These are phyloP conservation scores for Gnomoniopsis sp. DNA, from an alignment of 2,329 filamentous ascomycete species.

Conservation along the genomic window DNA sequence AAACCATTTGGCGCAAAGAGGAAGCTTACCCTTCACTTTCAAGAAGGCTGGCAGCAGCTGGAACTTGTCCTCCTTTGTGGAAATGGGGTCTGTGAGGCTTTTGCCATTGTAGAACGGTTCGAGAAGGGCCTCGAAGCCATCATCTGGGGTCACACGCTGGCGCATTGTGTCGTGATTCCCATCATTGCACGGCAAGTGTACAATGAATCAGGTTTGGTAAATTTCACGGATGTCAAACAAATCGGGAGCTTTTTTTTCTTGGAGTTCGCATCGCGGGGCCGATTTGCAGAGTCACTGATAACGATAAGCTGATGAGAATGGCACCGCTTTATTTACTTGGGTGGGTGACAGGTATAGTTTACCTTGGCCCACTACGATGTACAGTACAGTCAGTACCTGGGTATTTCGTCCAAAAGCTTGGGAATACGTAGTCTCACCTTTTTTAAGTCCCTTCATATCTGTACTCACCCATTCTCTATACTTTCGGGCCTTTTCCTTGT, in stretches of 20 bases:
- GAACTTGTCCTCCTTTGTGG: conserved; percentile 81
- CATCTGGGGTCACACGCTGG: conserved; percentile 43
- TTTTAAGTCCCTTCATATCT: too few relatives aligned
- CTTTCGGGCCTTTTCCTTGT: too few relatives aligned
- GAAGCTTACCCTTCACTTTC: conserved; percentile 75
- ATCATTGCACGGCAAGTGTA: conserved; percentile 1
- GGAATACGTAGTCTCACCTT: too few relatives aligned
- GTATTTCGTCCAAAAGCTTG: too few relatives aligned
- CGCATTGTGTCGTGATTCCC: conserved; percentile 39
- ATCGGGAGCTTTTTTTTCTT: conserved; percentile 9
- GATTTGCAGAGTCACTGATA: too few relatives aligned
- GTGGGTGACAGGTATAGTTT: too few relatives aligned
- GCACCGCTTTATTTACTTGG: too few relatives aligned
- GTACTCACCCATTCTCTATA: too few relatives aligned
- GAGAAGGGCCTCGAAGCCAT: conserved; percentile 63
- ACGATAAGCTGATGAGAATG: too few relatives aligned
- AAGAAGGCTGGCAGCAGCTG: conserved; percentile 95
- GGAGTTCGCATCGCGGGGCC: too few relatives aligned
- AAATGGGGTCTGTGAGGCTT: conserved; percentile 63
- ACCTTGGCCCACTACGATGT: too few relatives aligned
- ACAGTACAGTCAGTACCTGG: too few relatives aligned
- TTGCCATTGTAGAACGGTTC: conserved; percentile 68
- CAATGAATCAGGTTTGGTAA: background rate
- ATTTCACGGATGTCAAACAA: background rate
- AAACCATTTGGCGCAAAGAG: background rate